Evolutionary conservation across 2,329 filamentous ascomycete genomes (phyloP), one percentile per base, ranked within the genome.

Genomic region (Ilyonectria mors-panacis): DNA sequence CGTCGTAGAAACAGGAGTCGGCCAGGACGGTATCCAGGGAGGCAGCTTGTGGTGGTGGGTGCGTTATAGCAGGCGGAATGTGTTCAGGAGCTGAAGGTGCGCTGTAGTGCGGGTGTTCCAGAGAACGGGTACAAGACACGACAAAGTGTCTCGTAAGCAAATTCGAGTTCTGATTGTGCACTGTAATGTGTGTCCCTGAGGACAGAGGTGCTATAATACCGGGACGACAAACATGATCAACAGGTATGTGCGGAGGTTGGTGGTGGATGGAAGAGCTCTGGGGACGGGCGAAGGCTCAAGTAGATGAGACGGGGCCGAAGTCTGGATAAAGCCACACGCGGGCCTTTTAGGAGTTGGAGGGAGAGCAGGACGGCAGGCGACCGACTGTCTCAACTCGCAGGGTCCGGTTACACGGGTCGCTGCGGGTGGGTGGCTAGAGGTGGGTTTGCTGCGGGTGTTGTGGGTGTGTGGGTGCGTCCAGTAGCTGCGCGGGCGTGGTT

Each of bases 161-260:
- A 8, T 55, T 47, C 48, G 50, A 45, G 47, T 54, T 45, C 65
- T 63, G 68, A 65, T 51, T 53, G 47, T 59, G 65, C 50, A n/a
- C 23, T 63, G 63, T 53, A 53, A 15, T 55, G 56, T 68, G 72
- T 77, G 79, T 81, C 79, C 80, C 79, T 79, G 75, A 78, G 80
- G 80, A 81, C 79, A 59, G 74, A 71, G 33, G 62, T 78, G 80
- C 75, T 81, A 81, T 81, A 81, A 81, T 53, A 71, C 73, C 65
- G 67, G 60, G 68, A 68, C 73, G 67, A 68, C 72, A 65, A 71
- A 78, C 80, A 81, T 81, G 66, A 69, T 81, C 71, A 73, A 77
- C 70, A n/a, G 71, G 67, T 67, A 58, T 62, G 60, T 61, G 64
- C 44, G 64, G 21, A 30, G 62, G 54, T 54, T 60, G 44, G 51